A percentile compares a stretch with the other conserved stretches of the same genome.
Conservation (phyloP, 768 basidiomycete genomes). For the Hemileccinum rubropunctum region DNA sequence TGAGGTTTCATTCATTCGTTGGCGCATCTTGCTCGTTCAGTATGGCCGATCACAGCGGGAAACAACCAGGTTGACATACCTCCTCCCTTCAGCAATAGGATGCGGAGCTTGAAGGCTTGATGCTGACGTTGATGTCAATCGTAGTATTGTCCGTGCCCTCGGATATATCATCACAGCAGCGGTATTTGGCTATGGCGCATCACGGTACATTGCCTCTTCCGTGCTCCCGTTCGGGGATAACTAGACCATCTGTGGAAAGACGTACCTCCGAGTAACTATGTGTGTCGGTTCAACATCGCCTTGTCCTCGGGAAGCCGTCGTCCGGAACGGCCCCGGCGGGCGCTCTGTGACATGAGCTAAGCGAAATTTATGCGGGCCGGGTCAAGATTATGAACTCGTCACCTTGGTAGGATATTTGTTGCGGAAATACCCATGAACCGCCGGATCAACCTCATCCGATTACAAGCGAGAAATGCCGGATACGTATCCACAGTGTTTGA, state of each 20-base stretch:
- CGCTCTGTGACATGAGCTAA: neutral
- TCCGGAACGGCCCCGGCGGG: no score
- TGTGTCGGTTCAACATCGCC: neutral
- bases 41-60: no score
- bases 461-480: neutral
- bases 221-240: neutral
- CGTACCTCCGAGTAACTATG: neutral
- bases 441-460: neutral
- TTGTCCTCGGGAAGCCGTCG: neutral
- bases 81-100: neutral
- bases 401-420: neutral
- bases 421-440: neutral
- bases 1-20: neutral
- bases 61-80: neutral
- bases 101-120: neutral
- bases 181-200: neutral
- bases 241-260: neutral
- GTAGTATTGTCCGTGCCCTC: neutral
- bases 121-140: neutral
- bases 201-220: neutral
- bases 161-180: neutral
- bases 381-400: neutral
- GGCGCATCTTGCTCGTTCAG: no score
- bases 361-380: neutral
- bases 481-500: neutral